These are phyloP conservation scores for Phytophthora sansomeana DNA, from an alignment of 352 stramenopile species.

Conservation along the genomic window DNA sequence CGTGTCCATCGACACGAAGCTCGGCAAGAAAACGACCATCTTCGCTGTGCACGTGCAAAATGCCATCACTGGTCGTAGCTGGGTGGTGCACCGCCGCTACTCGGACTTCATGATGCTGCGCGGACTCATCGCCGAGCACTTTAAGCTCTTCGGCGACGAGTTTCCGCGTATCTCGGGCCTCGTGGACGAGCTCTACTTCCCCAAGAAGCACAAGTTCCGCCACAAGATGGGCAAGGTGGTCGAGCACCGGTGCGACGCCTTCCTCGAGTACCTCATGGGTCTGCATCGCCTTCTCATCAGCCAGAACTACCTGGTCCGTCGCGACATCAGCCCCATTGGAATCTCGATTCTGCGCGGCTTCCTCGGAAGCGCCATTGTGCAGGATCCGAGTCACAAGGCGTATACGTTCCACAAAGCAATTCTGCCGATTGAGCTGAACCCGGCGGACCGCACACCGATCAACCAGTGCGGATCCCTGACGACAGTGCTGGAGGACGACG, in stretches of 20 bases:
- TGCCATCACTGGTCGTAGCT: slow-evolving; percentile 71
- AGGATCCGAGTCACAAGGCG: slow-evolving; percentile 59
- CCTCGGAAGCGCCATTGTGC: slow-evolving; percentile 64
- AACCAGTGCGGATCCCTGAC: slow-evolving; percentile 69
- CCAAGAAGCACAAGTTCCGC: slow-evolving; percentile 72
- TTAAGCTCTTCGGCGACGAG: slow-evolving; percentile 60
- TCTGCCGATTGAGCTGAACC: slow-evolving; percentile 52
- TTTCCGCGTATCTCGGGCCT: slow-evolving; percentile 56
- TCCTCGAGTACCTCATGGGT: slow-evolving; percentile 70
- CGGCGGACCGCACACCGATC: slow-evolving; percentile 54
- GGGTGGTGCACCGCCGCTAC: slow-evolving; percentile 75
- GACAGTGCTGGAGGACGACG: slow-evolving; percentile 68
- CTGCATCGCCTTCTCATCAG: slow-evolving; percentile 74
- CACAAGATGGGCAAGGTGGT: slow-evolving; percentile 60
- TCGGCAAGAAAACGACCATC: slow-evolving; percentile 56
- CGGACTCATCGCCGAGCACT: slow-evolving; percentile 57
- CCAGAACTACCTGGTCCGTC: slow-evolving; percentile 58
- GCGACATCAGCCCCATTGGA: slow-evolving; percentile 67
- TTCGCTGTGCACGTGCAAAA: slow-evolving; percentile 79
- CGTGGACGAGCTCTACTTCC: slow-evolving; percentile 71
- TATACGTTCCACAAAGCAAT: slow-evolving; percentile 69
- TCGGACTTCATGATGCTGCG: slow-evolving; percentile 73
- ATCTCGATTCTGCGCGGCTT: slow-evolving; percentile 77
- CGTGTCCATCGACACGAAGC: slow-evolving; percentile 34
- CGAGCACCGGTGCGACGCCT: slow-evolving; percentile 68